A percentile compares a stretch with the other conserved stretches of the same genome.
phyloP scores from a whole-genome alignment of 306 rosid genomes.

The Ammopiptanthus mongolicus region DNA sequence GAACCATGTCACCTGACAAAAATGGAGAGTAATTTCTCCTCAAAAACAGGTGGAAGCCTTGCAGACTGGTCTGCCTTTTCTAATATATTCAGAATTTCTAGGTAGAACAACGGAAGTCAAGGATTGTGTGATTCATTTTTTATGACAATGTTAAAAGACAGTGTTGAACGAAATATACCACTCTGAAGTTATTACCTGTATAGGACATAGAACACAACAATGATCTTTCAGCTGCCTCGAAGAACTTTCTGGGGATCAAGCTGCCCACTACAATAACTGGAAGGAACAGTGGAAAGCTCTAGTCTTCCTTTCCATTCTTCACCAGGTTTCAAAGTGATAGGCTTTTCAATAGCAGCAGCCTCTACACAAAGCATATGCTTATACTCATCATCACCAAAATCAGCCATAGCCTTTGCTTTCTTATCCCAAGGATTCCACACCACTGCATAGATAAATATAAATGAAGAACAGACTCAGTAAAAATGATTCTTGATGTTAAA shows the following conservation, averaged over 20 bases:
- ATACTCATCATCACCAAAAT: slow-evolving; percentile 85
- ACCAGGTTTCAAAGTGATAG: slow-evolving; percentile 73
- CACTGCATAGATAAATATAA: slow-evolving; percentile 33
- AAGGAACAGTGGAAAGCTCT: slow-evolving; percentile 74
- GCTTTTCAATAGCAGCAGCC: slow-evolving; percentile 67
- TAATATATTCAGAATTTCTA: background rate
- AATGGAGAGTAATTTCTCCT: background rate
- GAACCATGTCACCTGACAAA: background rate
- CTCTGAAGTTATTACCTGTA: slow-evolving; percentile 41
- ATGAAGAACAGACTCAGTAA: background rate
- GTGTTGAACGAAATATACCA: background rate
- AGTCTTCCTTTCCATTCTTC: slow-evolving; percentile 86
- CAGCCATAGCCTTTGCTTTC: slow-evolving; percentile 72
- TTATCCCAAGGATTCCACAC: slow-evolving; percentile 97
- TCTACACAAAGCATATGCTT: slow-evolving; percentile 76
- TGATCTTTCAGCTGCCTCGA: slow-evolving; percentile 44
- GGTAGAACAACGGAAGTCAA: background rate
- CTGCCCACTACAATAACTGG: slow-evolving; percentile 83
- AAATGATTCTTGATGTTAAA: background rate
- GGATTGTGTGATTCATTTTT: background rate
- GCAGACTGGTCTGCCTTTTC: background rate
- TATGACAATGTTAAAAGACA: background rate
- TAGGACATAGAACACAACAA: slow-evolving; percentile 40
- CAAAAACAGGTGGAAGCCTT: background rate
- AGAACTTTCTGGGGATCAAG: slow-evolving; percentile 72